phyloP scores from a whole-genome alignment of 352 stramenopile species.

The Phytophthora citricola region DNA sequence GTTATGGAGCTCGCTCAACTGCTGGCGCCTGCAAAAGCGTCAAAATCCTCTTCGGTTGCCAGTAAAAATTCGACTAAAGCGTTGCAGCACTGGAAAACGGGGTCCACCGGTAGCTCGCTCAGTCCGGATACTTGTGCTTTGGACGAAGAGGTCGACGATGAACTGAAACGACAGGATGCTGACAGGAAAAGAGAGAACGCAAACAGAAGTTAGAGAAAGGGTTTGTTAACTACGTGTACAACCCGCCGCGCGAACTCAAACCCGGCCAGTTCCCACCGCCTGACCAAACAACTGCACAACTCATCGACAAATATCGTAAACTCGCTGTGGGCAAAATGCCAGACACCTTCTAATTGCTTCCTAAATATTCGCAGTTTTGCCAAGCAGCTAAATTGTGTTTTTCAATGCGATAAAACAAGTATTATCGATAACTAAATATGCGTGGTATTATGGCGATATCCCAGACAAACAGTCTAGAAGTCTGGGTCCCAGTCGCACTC shows the following conservation, averaged over 20 bases:
- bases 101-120: constrained; percentile 4
- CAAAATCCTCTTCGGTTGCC: constrained; percentile 10
- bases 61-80: constrained; percentile 29
- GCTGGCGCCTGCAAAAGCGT: constrained; percentile 45
- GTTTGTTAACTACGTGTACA: constrained; percentile 64
- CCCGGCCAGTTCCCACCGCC: constrained; percentile 57
- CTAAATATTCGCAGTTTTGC: neutral
- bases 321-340: constrained; percentile 76
- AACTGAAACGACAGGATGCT: constrained; percentile 20
- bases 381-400: neutral
- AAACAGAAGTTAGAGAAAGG: constrained; percentile 44
- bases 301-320: constrained; percentile 87
- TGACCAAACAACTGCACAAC: constrained; percentile 67
- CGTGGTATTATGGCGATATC: constrained; percentile 25
- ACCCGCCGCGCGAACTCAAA: constrained; percentile 56
- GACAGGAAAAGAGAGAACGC: constrained; percentile 15
- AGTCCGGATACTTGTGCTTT: constrained; percentile 16
- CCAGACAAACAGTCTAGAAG: constrained; percentile 47
- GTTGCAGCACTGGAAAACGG: constrained; percentile 16
- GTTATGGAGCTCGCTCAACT: constrained; percentile 68
- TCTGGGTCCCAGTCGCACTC: constrained; percentile 81
- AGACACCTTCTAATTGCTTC: constrained; percentile 20
- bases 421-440: constrained; percentile 23
- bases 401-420: neutral
- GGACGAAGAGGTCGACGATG: constrained; percentile 27